Percentiles rank a stretch among this genome's conserved stretches.
phyloP scores from a whole-genome alignment of 2,329 filamentous ascomycete genomes.

The Claviceps cyperi region DNA sequence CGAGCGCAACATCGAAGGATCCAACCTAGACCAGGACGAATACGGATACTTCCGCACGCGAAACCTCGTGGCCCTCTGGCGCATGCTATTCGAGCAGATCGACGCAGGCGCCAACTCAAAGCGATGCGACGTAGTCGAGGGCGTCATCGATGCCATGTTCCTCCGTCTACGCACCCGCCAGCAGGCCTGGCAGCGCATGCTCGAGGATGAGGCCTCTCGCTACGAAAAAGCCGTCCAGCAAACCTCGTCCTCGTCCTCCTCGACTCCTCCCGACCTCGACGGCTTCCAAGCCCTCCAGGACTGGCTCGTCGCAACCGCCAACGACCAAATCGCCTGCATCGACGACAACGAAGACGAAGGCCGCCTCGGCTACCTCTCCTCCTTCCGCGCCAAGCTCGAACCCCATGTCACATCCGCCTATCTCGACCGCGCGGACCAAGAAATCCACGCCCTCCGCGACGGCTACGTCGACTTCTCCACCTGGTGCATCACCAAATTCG shows the following conservation, averaged over 20 bases:
- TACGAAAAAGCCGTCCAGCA: conserved; percentile 38
- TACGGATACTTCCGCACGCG: conserved; percentile 86
- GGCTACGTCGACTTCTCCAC: conserved; percentile 92
- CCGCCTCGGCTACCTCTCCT: conserved; percentile 67
- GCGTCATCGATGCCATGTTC: conserved; percentile 94
- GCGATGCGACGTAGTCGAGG: conserved; percentile 81
- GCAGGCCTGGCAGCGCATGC: conserved; percentile 71
- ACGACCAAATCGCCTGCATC: conserved; percentile 97
- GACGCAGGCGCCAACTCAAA: conserved; percentile 72
- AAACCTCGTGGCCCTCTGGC: conserved; percentile 89
- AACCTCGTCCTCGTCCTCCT: background rate
- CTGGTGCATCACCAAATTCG: conserved; percentile 80
- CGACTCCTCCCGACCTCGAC: conserved; percentile 37
- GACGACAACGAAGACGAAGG: conserved; percentile 73
- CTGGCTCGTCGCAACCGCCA: conserved; percentile 92
- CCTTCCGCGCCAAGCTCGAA: conserved; percentile 74
- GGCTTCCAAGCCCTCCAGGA: conserved; percentile 74
- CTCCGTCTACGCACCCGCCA: conserved; percentile 70
- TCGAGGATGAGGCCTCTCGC: conserved; percentile 69
- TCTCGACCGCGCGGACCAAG: conserved; percentile 56
- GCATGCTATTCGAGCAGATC: conserved; percentile 89
- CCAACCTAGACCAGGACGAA: conserved; percentile 71
- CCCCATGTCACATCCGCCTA: conserved; percentile 69
- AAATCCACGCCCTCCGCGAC: conserved; percentile 65
- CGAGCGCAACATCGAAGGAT: conserved; percentile 55